Evolutionary conservation across 2,329 filamentous ascomycete species (phyloP).

Genomic region (Penicillium sp.): DNA sequence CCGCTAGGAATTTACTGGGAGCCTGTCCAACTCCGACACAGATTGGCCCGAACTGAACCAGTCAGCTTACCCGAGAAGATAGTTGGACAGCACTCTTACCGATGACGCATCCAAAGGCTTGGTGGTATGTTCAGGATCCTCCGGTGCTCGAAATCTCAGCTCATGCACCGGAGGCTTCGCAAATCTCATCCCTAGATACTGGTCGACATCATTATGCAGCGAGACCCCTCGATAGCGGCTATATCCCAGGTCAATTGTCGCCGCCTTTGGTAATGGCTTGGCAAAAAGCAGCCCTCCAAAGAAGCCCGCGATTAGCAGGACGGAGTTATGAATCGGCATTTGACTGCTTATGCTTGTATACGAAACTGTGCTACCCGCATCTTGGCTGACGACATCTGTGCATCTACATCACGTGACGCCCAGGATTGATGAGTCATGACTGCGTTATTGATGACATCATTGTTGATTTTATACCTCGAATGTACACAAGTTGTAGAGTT

Average conservation of each 20-base stretch:
- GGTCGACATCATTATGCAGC: slow-evolving; percentile 54
- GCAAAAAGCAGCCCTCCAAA: slow-evolving; percentile 7
- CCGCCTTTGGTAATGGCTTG: slow-evolving; percentile 6
- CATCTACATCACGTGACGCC: not conserved
- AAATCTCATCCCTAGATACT: slow-evolving; percentile 69
- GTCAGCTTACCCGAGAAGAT: not conserved
- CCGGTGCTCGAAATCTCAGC: slow-evolving; percentile 60
- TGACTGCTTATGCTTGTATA: not conserved
- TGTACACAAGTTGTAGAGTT: no score
- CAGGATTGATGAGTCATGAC: no score
- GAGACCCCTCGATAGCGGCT: slow-evolving; percentile 57
- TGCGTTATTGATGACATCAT: no score
- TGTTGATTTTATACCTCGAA: no score
- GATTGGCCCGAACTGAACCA: slow-evolving; percentile 32
- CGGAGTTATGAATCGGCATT: slow-evolving; percentile 1
- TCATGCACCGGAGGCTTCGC: slow-evolving; percentile 61
- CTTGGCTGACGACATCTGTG: slow-evolving; percentile 1
- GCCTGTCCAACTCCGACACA: slow-evolving; percentile 65
- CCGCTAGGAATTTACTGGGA: slow-evolving; percentile 49
- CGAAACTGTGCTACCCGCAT: not conserved
- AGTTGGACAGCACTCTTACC: slow-evolving; percentile 29
- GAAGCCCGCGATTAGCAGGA: slow-evolving; percentile 4
- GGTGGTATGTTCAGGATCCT: slow-evolving; percentile 47
- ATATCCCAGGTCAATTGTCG: slow-evolving; percentile 58
- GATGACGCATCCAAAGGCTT: slow-evolving; percentile 49